Percentiles rank a stretch among this genome's conserved stretches.
Conservation (phyloP, 208 protist genomes). For the Leishmania martiniquensis region DNA sequence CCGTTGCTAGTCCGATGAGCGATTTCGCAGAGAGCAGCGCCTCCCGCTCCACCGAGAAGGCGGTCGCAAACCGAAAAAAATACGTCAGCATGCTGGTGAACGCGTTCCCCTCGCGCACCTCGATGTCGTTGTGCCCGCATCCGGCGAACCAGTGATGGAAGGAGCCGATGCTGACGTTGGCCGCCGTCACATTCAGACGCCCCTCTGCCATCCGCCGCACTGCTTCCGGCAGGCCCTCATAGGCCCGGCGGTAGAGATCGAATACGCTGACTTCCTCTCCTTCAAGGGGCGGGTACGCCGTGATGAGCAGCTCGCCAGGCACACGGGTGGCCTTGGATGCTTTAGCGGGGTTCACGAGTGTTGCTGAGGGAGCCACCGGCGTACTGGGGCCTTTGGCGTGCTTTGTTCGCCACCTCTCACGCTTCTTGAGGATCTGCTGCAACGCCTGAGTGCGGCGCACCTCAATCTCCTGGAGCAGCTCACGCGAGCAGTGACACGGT, state of each 20-base stretch:
- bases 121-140: constrained; percentile 78
- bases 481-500: constrained; percentile 48
- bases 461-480: constrained; percentile 30
- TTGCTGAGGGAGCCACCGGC: neutral
- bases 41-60: constrained; percentile 20
- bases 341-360: constrained; percentile 1
- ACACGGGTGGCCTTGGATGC: neutral
- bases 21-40: neutral
- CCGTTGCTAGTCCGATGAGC: neutral
- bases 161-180: constrained; percentile 25
- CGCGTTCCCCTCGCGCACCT: constrained; percentile 15
- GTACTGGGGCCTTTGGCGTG: neutral
- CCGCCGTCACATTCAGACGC: constrained; percentile 1
- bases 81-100: constrained; percentile 31
- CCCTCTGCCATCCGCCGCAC: neutral
- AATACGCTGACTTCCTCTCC: constrained; percentile 11
- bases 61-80: constrained; percentile 35
- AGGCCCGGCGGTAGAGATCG: constrained; percentile 25
- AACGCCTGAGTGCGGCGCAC: neutral
- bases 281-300: neutral
- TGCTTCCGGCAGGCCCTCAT: constrained; percentile 6
- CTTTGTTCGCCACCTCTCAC: neutral
- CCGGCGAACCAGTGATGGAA: constrained; percentile 54
- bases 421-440: constrained; percentile 2
- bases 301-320: neutral